Evolutionary conservation across 352 stramenopile species (phyloP).

Genomic region (Phytopythium cucurbitacearum): DNA sequence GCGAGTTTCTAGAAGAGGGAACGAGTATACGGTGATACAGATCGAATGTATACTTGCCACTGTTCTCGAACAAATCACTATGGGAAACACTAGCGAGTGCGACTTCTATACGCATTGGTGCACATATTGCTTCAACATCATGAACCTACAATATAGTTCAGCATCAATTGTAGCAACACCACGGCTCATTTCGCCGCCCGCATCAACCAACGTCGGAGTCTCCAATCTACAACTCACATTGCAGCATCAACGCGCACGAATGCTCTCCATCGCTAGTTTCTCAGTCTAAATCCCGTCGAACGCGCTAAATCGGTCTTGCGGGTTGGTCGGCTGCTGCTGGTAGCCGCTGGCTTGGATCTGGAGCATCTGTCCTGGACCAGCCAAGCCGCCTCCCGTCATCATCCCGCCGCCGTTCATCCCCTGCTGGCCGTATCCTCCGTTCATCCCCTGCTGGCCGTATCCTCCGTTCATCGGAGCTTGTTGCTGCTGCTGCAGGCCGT

Average conservation of each 20-base stretch:
- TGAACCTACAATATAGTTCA: too few species aligned
- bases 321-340: conserved; percentile 37
- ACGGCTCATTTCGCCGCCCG: too few species aligned
- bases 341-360: conserved; percentile 63
- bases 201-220: too few species aligned
- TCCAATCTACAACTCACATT: not conserved
- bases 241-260: not conserved
- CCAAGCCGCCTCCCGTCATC: conserved; percentile 29
- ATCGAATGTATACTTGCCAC: too few species aligned
- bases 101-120: too few species aligned
- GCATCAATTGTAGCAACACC: too few species aligned
- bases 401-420: conserved; percentile 14
- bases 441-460: conserved; percentile 21
- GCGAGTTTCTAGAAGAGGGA: too few species aligned
- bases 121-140: too few species aligned
- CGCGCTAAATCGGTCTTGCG: conserved; percentile 68
- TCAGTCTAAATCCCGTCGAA: conserved; percentile 64
- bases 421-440: conserved; percentile 5
- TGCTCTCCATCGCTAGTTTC: not conserved
- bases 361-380: conserved; percentile 56
- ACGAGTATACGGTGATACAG: too few species aligned
- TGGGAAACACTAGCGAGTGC: too few species aligned
- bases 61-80: too few species aligned
- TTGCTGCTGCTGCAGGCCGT: conserved; percentile 50
- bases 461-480: conserved; percentile 41